phyloP scores from a whole-genome alignment of 1,139 yeast genomes.

The Scheffersomyces illinoinensis region DNA sequence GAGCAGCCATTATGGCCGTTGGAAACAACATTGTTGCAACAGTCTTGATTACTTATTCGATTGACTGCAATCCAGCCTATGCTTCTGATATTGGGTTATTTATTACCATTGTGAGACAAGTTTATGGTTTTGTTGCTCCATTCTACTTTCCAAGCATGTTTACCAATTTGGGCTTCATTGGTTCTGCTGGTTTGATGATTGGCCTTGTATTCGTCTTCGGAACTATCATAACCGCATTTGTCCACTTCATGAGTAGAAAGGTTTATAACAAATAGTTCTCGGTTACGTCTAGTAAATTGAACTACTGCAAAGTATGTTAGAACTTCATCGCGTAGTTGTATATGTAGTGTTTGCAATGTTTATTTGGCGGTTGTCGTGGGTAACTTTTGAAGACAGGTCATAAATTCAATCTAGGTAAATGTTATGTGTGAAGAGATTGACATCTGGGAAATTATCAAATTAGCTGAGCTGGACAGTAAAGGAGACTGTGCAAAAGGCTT shows the following conservation, averaged over 20 bases:
- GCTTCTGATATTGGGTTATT: constrained; percentile 19
- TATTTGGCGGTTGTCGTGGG: too few species aligned
- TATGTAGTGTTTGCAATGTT: too few species aligned
- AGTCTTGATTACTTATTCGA: constrained; percentile 19
- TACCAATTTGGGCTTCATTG: constrained; percentile 14
- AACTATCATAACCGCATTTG: constrained; percentile 6
- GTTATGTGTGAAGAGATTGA: too few species aligned
- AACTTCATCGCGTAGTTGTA: too few species aligned
- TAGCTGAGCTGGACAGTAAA: too few species aligned
- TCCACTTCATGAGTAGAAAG: constrained; percentile 4
- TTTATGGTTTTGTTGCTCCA: constrained; percentile 23
- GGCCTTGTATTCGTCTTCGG: constrained; percentile 11
- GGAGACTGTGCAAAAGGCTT: too few species aligned
- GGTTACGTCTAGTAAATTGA: not conserved
- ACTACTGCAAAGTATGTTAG: too few species aligned
- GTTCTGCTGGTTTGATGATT: constrained; percentile 15
- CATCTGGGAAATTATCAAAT: too few species aligned
- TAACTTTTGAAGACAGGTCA: too few species aligned
- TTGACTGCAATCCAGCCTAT: constrained; percentile 13
- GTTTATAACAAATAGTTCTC: not conserved
- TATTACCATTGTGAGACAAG: constrained; percentile 16
- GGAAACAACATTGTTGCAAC: constrained; percentile 27
- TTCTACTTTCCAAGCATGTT: constrained; percentile 27
- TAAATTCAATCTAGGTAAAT: too few species aligned
- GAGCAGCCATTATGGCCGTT: constrained; percentile 25